phyloP scores from a whole-genome alignment of 257 asterid genomes.

The Fraxinus americana region DNA sequence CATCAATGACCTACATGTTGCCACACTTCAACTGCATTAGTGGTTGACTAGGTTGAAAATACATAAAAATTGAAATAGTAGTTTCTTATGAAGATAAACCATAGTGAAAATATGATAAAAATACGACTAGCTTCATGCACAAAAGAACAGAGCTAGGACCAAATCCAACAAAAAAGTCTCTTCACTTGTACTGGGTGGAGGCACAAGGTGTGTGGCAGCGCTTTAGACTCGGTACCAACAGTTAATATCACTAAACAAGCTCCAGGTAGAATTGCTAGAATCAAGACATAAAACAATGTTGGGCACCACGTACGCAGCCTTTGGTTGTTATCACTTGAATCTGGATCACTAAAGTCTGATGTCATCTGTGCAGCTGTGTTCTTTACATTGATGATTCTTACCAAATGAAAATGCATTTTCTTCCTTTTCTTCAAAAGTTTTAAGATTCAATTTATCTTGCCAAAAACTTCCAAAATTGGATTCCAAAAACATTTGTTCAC shows the following conservation, averaged over 20 bases:
- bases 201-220: background rate
- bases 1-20: constrained; percentile 63
- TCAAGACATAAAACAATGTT: background rate
- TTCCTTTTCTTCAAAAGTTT: background rate
- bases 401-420: constrained; percentile 8
- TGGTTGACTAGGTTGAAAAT: constrained; percentile 5
- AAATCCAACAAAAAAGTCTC: background rate
- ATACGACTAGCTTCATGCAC: background rate
- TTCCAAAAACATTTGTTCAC: background rate
- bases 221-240: background rate
- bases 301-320: background rate
- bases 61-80: background rate
- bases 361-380: background rate
- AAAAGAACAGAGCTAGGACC: constrained; percentile 7
- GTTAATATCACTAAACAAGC: constrained; percentile 1
- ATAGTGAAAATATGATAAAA: background rate
- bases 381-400: constrained; percentile 1
- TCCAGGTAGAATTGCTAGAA: background rate
- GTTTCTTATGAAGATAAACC: background rate
- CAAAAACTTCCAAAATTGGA: background rate
- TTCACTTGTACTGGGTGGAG: background rate
- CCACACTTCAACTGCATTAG: constrained; percentile 24
- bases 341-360: constrained; percentile 4
- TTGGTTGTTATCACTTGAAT: background rate
- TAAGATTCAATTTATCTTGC: background rate